phyloP scores from a whole-genome alignment of 2,329 filamentous ascomycete genomes.

The Chaetomium olivaceum region DNA sequence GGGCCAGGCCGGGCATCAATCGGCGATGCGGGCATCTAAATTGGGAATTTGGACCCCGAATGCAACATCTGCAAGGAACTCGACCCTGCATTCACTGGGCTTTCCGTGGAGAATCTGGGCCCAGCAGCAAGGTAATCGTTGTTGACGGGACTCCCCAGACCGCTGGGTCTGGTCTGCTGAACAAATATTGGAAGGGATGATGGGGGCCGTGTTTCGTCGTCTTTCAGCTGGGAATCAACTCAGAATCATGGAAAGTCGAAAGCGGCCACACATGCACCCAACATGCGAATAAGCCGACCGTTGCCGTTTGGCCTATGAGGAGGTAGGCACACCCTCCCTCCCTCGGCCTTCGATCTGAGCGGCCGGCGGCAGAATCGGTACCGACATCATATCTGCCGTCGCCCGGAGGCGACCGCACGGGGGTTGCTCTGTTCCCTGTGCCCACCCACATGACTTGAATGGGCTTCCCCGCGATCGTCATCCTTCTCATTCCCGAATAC shows the following conservation, averaged over 20 bases:
- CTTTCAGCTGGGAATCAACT: neutral
- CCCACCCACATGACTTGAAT: neutral
- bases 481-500: neutral
- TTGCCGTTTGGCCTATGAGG: neutral
- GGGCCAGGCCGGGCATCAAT: slow-evolving; percentile 4
- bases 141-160: neutral
- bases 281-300: neutral
- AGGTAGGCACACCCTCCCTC: neutral
- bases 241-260: neutral
- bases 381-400: neutral
- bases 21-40: neutral
- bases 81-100: neutral
- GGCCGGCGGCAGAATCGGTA: neutral
- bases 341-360: neutral
- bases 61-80: neutral
- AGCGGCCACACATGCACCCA: neutral
- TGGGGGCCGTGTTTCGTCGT: neutral
- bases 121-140: neutral
- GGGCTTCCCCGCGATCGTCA: neutral
- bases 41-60: neutral
- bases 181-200: neutral
- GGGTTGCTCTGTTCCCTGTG: neutral
- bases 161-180: neutral
- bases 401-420: neutral
- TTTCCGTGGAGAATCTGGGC: neutral